These are phyloP conservation scores for Gonium pectorale DNA, from an alignment of 139 green algal genomes.

Conservation along the genomic window DNA sequence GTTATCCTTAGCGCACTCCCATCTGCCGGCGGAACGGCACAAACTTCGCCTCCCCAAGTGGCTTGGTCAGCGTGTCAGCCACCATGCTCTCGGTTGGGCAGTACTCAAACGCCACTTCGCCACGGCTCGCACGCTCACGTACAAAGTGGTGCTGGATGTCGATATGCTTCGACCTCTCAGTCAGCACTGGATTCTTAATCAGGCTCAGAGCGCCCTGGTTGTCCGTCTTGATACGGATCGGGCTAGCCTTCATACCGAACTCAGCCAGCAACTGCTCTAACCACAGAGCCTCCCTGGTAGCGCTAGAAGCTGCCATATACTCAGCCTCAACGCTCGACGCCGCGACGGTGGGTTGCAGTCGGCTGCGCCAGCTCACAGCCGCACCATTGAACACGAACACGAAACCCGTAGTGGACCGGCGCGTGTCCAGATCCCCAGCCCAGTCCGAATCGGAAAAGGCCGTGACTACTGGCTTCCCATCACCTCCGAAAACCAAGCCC, in stretches of 20 bases:
- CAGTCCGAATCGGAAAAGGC: no score
- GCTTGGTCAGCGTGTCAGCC: constrained; percentile 56
- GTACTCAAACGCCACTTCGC: constrained; percentile 45
- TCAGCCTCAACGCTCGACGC: background rate
- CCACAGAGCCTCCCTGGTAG: background rate
- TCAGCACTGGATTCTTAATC: constrained; percentile 44
- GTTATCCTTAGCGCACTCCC: constrained; percentile 18
- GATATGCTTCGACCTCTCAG: constrained; percentile 59
- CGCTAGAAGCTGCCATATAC: background rate
- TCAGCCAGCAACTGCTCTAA: background rate
- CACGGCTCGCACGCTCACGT: constrained; percentile 30
- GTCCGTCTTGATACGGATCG: constrained; percentile 33
- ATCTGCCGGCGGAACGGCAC: constrained; percentile 19
- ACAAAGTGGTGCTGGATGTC: constrained; percentile 56
- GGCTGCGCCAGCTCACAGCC: constrained; percentile 9
- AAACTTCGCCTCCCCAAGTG: constrained; percentile 32
- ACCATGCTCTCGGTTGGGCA: constrained; percentile 30
- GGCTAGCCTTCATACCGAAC: background rate
- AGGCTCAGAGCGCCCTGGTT: constrained; percentile 58
- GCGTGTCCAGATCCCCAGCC: no score
- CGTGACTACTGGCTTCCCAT: no score
- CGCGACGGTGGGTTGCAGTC: background rate
- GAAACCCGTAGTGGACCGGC: constrained; percentile 34
- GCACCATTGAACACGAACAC: background rate
- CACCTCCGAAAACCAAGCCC: no score